Conservation (phyloP, 495 filamentous ascomycete species). For the Aspergillus bertholletiae region DNA sequence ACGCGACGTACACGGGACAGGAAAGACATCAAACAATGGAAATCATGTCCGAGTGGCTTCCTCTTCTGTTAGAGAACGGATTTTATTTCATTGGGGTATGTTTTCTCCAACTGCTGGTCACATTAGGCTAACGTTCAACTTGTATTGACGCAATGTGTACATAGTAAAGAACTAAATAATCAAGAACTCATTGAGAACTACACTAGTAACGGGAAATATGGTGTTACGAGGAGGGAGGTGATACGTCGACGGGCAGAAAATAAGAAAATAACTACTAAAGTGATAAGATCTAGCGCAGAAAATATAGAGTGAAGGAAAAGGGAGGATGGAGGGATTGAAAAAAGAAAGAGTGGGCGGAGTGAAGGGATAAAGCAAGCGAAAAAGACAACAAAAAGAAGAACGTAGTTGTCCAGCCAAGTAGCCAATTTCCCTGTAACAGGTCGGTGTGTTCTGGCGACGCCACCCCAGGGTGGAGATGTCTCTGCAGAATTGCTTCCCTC, state of each 20-base stretch:
- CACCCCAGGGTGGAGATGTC: constrained; percentile 56
- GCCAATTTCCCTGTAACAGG: constrained; percentile 41
- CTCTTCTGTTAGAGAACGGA: neutral
- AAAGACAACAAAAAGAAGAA: constrained; percentile 20
- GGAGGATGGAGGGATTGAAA: neutral
- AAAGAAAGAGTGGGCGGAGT: no score
- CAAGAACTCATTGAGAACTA: no score
- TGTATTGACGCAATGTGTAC: no score
- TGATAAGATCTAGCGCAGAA: no score
- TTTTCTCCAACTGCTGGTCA: neutral
- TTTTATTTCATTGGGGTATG: neutral
- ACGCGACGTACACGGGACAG: neutral
- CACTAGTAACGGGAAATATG: no score
- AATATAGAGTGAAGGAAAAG: neutral
- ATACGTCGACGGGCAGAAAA: no score
- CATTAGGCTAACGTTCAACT: no score
- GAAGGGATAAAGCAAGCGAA: no score
- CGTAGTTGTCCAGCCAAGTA: constrained; percentile 39
- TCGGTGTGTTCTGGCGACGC: constrained; percentile 57
- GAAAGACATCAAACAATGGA: neutral
- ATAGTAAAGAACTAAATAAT: no score
- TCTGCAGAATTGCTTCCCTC: constrained; percentile 68
- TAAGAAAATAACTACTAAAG: no score
- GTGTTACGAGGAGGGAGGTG: no score
- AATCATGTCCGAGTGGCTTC: neutral